A percentile compares a stretch with the other conserved stretches of the same genome.
phyloP scores from a whole-genome alignment of 2,329 filamentous ascomycete species.

The Diaporthe humulicola region DNA sequence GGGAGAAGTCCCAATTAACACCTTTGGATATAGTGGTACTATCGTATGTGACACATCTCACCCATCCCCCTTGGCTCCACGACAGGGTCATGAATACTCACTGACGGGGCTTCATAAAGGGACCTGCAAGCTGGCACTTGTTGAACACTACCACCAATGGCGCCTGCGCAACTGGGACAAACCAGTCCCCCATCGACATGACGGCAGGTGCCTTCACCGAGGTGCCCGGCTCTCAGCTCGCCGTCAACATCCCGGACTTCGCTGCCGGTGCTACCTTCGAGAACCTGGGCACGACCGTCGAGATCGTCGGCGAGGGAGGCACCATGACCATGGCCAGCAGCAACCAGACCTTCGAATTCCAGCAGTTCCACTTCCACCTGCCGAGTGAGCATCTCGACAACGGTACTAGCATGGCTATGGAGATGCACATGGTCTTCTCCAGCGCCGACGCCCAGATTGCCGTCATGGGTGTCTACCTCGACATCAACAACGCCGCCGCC shows the following conservation, averaged over 20 bases:
- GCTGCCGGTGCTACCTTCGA: conserved; percentile 62
- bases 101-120: conserved; percentile 37
- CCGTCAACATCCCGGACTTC: conserved; percentile 57
- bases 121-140: conserved; percentile 52
- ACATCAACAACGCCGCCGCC: conserved; percentile 49
- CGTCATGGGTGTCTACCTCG: conserved; percentile 60
- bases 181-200: conserved; percentile 72
- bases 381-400: conserved; percentile 63
- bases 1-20: conserved; percentile 48
- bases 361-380: conserved; percentile 65
- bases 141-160: conserved; percentile 56
- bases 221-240: conserved; percentile 48
- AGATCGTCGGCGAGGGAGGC: conserved; percentile 63
- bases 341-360: conserved; percentile 50
- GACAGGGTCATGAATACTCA: background rate
- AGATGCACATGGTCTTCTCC: conserved; percentile 72
- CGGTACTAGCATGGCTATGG: conserved; percentile 62
- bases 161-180: conserved; percentile 63
- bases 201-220: conserved; percentile 51
- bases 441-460: conserved; percentile 55
- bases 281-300: conserved; percentile 70
- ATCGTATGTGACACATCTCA: conserved; percentile 46
- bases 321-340: conserved; percentile 36
- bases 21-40: conserved; percentile 51
- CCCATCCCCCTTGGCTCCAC: background rate